Base-by-base conservation (phyloP, 139 green algal genomes). In the Micromonas commoda region DNA sequence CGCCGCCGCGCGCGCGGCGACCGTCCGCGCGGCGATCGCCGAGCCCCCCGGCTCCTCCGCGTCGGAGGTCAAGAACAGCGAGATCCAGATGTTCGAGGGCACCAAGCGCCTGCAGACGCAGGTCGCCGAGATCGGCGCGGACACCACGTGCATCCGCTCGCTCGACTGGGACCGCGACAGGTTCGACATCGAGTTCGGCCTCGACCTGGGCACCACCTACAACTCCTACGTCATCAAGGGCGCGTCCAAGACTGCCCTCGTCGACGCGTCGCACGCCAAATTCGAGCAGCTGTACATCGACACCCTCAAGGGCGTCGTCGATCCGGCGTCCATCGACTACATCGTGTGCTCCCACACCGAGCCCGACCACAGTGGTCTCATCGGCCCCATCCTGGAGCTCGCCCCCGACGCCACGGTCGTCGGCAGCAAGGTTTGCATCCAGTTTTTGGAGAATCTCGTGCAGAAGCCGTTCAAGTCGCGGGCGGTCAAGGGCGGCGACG, bases 261-360 rank as follows among this genome's bases (percentile, higher is more conserved):
- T 98, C 21, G 94, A 98, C 67, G 87, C 90, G 33, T 92, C 83
- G 23, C 94, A 98, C 80, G 94, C 98, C 84, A 98, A 98, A 88
- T 98, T 98, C 86, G 79, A 86, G 24, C 82, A 86, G 29, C 84
- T 97, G 33, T 98, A 94, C 87, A 84, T 97, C 71, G 45, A 83
- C 29, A 73, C 84, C 19, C 29, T 92, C 0, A 71, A 71, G 31
- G 73, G 34, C 13, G 61, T 85, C 35, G 53, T 89, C 1, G 76
- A 86, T 28, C 51, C 54, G 3, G 26, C 54, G 38, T 74, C 35
- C 23, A 83, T 97, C 64, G 90, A 97, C 72, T 97, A 97, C 85
- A 80, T 98, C 9, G 68, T 98, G 35, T 88, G 93, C 0, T 90
- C 78, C 4, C 85, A 89, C 83, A 96, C 91, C 9, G 94, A 98